Conservation (phyloP, 805 yeast species). For the Candida yuanshanica region DNA sequence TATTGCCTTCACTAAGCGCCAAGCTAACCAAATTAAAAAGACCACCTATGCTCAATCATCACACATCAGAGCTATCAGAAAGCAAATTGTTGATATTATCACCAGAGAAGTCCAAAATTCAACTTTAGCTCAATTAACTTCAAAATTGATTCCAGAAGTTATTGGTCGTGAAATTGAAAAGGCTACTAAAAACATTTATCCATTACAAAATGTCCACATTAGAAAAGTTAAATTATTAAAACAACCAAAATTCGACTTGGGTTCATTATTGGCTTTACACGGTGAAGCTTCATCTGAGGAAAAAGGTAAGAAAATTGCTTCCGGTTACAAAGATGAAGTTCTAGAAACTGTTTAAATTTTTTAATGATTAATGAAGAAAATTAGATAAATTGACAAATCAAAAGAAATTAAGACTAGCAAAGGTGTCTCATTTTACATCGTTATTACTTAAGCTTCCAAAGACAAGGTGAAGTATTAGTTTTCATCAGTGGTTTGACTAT, state of each 20-base stretch:
- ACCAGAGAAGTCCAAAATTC: constrained; percentile 91
- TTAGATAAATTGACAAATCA: neutral
- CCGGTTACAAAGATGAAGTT: constrained; percentile 96
- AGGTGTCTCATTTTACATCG: neutral
- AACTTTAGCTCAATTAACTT: constrained; percentile 92
- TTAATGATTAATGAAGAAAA: neutral
- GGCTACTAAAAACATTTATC: constrained; percentile 90
- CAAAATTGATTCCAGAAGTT: constrained; percentile 97
- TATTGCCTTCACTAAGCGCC: constrained; percentile 96
- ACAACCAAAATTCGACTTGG: constrained; percentile 98
- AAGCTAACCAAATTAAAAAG: constrained; percentile 91
- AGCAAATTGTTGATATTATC: constrained; percentile 93
- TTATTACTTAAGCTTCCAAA: neutral
- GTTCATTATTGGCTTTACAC: constrained; percentile 90
- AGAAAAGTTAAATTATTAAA: constrained; percentile 97
- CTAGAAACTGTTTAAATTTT: constrained; percentile 80
- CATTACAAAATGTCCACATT: constrained; percentile 96
- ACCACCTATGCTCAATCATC: constrained; percentile 95
- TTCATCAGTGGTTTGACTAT: neutral
- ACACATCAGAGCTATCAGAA: constrained; percentile 96
- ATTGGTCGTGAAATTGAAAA: constrained; percentile 97
- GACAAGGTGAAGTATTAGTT: neutral
- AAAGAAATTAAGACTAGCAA: neutral
- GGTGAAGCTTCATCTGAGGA: constrained; percentile 91
- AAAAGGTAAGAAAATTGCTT: constrained; percentile 89